Percentiles rank a stretch among this genome's conserved stretches.
Conservation (phyloP, 192 early-diverging fungal genomes). For the Coemansia sp. region DNA sequence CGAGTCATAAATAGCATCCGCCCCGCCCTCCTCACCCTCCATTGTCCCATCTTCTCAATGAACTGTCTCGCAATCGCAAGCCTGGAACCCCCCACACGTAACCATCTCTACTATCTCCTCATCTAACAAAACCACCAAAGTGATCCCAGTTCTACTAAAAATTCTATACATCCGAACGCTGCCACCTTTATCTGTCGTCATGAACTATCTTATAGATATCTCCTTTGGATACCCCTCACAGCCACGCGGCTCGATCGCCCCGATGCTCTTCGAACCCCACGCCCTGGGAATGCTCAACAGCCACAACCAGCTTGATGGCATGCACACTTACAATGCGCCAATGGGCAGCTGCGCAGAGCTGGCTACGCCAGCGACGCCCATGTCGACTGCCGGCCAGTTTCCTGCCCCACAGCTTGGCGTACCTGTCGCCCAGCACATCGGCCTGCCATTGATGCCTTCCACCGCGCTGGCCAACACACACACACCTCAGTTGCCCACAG, state of each 20-base stretch:
- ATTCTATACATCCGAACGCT: not conserved
- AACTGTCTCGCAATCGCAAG: not conserved
- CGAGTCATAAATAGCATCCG: not conserved
- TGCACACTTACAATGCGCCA: slow-evolving; percentile 21
- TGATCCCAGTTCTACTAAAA: not conserved
- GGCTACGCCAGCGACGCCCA: slow-evolving; percentile 30
- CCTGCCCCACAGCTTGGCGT: slow-evolving; percentile 15
- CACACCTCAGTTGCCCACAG: slow-evolving; percentile 8
- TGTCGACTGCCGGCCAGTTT: slow-evolving; percentile 26
- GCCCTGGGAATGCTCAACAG: slow-evolving; percentile 19
- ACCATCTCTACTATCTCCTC: not conserved
- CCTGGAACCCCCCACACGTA: not conserved
- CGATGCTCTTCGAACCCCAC: slow-evolving; percentile 29
- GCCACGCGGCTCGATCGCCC: slow-evolving; percentile 20
- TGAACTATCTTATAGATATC: slow-evolving; percentile 30
- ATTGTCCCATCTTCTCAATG: not conserved
- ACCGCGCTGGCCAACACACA: slow-evolving; percentile 1
- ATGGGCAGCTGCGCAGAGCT: not conserved
- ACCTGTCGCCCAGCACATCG: slow-evolving; percentile 14
- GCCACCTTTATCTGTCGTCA: not conserved
- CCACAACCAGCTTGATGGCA: slow-evolving; percentile 19
- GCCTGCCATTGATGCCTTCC: slow-evolving; percentile 9
- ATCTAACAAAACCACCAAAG: not conserved
- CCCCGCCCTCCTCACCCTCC: no score
- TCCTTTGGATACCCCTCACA: slow-evolving; percentile 39